These are phyloP conservation scores for Diplodia mutila DNA, from an alignment of 2,329 filamentous ascomycete species.

Conservation along the genomic window DNA sequence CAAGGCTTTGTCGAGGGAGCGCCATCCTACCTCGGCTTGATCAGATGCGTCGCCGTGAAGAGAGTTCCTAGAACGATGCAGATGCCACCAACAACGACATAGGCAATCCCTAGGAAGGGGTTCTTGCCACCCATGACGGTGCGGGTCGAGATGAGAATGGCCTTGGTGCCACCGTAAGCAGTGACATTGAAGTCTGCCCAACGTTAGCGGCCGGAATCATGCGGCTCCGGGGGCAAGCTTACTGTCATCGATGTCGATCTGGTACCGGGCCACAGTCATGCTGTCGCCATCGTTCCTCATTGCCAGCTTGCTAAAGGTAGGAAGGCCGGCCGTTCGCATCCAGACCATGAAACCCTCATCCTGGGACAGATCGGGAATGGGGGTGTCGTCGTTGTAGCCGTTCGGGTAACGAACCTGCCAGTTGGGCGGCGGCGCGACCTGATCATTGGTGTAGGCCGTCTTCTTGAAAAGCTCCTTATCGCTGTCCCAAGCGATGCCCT, in stretches of 20 bases:
- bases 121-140: conserved; percentile 96
- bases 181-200: conserved; percentile 75
- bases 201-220: conserved; percentile 32
- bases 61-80: conserved; percentile 86
- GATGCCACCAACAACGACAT: conserved; percentile 89
- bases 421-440: conserved; percentile 83
- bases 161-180: conserved; percentile 83
- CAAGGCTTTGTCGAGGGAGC: background rate
- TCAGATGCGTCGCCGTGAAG: conserved; percentile 87
- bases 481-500: conserved; percentile 82
- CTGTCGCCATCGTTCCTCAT: conserved; percentile 73
- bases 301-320: conserved; percentile 92
- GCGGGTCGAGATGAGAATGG: conserved; percentile 83
- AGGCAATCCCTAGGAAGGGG: conserved; percentile 93
- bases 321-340: conserved; percentile 96
- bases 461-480: conserved; percentile 78
- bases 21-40: conserved; percentile 76
- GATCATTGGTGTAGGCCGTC: conserved; percentile 65
- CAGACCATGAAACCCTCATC: conserved; percentile 94
- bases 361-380: conserved; percentile 71
- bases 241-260: conserved; percentile 78
- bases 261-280: conserved; percentile 74
- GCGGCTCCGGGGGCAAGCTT: conserved; percentile 47
- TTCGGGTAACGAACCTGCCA: conserved; percentile 74
- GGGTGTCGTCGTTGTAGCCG: conserved; percentile 64